Conservation (phyloP, 352 stramenopile genomes). For the Achlya hypogyna region DNA sequence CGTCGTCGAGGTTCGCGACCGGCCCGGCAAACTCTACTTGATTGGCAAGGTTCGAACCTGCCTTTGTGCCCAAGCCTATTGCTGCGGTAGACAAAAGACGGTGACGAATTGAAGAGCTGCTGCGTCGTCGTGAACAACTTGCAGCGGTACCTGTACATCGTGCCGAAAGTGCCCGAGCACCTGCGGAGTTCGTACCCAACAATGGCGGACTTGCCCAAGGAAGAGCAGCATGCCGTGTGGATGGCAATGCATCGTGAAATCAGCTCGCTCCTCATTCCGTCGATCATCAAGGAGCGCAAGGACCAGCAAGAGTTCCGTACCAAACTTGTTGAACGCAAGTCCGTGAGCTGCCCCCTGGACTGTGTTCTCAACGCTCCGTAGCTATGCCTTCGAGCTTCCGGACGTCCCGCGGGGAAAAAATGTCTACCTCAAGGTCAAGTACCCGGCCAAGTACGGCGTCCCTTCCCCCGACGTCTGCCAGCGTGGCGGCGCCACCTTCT, state of each 20-base stretch:
- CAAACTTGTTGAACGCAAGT: constrained; percentile 93
- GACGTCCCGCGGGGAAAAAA: constrained; percentile 92
- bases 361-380: constrained; percentile 1
- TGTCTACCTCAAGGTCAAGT: constrained; percentile 97
- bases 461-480: constrained; percentile 77
- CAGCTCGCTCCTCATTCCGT: constrained; percentile 82
- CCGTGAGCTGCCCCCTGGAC: too few relatives aligned
- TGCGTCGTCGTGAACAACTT: constrained; percentile 95
- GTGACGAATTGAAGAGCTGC: constrained; percentile 85
- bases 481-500: constrained; percentile 86
- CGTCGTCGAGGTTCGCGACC: constrained; percentile 89
- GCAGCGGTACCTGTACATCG: constrained; percentile 94
- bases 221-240: constrained; percentile 81
- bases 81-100: constrained; percentile 25
- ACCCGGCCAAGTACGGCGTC: constrained; percentile 87
- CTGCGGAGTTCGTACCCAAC: constrained; percentile 13
- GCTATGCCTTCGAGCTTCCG: constrained; percentile 96
- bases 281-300: constrained; percentile 57
- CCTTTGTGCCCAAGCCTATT: constrained; percentile 17
- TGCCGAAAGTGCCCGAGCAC: constrained; percentile 37
- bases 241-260: constrained; percentile 87
- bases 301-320: constrained; percentile 86
- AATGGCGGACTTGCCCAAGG: constrained; percentile 87
- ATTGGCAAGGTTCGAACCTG: constrained; percentile 92
- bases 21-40: constrained; percentile 92